phyloP scores from a whole-genome alignment of 441 rosid species.

The Biscutella laevigata region DNA sequence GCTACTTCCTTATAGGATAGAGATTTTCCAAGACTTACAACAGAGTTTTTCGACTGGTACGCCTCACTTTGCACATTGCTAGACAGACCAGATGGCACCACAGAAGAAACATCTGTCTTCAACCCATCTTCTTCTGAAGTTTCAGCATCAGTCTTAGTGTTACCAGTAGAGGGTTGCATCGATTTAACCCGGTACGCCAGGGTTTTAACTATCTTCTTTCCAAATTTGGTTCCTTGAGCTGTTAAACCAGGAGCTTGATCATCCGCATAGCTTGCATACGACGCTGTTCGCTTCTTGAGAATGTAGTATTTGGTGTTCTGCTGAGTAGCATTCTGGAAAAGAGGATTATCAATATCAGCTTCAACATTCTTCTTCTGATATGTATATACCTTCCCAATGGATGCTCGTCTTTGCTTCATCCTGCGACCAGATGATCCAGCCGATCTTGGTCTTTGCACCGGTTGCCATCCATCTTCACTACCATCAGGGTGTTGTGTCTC shows the following conservation, averaged over 20 bases:
- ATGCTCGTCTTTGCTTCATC: slow-evolving; percentile 79
- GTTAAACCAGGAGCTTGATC: slow-evolving; percentile 37
- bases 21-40: slow-evolving; percentile 72
- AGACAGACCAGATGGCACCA: slow-evolving; percentile 33
- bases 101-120: slow-evolving; percentile 34
- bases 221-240: slow-evolving; percentile 62
- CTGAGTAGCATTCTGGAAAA: slow-evolving; percentile 44
- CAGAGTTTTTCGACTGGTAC: slow-evolving; percentile 35
- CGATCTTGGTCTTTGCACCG: slow-evolving; percentile 89
- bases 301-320: slow-evolving; percentile 60
- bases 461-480: slow-evolving; percentile 94
- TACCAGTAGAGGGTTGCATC: slow-evolving; percentile 39
- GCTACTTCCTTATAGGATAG: slow-evolving; percentile 98
- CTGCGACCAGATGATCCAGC: slow-evolving; percentile 67
- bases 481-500: slow-evolving; percentile 37
- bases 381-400: slow-evolving; percentile 59
- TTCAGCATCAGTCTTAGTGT: slow-evolving; percentile 31
- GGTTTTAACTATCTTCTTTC: slow-evolving; percentile 70
- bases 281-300: slow-evolving; percentile 55
- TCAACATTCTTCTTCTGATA: slow-evolving; percentile 70
- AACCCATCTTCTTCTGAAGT: slow-evolving; percentile 32
- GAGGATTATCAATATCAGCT: slow-evolving; percentile 43
- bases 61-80: slow-evolving; percentile 35
- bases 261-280: slow-evolving; percentile 66
- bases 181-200: slow-evolving; percentile 84